Evolutionary conservation across 805 yeast species (phyloP).

Genomic region (Dipodascus albidus): DNA sequence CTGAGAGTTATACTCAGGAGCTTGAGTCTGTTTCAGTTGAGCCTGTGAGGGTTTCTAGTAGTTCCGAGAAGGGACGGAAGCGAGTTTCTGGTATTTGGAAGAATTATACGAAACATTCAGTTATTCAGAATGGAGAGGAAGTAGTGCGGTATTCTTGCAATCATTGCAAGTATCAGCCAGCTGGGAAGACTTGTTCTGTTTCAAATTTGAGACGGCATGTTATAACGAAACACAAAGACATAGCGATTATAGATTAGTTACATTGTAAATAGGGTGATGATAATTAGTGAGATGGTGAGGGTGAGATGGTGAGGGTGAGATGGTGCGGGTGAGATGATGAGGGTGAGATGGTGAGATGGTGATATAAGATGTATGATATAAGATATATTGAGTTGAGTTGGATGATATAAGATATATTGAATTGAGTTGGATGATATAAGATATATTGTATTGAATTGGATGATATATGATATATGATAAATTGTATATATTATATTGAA

Average conservation of each 20-base stretch:
- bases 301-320: too few relatives aligned
- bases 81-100: not conserved
- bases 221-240: not conserved
- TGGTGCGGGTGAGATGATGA: too few relatives aligned
- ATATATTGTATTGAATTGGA: too few relatives aligned
- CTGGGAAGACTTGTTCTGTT: not conserved
- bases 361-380: too few relatives aligned
- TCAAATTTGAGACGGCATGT: not conserved
- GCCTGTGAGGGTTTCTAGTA: not conserved
- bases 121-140: not conserved
- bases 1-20: not conserved
- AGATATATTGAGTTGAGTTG: too few relatives aligned
- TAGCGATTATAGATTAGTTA: not conserved
- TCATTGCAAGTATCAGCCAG: not conserved
- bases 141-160: not conserved
- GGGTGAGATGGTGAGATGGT: too few relatives aligned
- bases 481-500: too few relatives aligned
- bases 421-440: too few relatives aligned
- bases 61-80: not conserved
- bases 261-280: not conserved
- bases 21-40: not conserved
- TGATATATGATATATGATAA: too few relatives aligned
- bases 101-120: not conserved
- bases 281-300: too few relatives aligned
- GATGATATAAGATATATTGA: too few relatives aligned